Evolutionary conservation across 495 filamentous ascomycete genomes (phyloP).

Genomic region (Aspergillus kassunensis): DNA sequence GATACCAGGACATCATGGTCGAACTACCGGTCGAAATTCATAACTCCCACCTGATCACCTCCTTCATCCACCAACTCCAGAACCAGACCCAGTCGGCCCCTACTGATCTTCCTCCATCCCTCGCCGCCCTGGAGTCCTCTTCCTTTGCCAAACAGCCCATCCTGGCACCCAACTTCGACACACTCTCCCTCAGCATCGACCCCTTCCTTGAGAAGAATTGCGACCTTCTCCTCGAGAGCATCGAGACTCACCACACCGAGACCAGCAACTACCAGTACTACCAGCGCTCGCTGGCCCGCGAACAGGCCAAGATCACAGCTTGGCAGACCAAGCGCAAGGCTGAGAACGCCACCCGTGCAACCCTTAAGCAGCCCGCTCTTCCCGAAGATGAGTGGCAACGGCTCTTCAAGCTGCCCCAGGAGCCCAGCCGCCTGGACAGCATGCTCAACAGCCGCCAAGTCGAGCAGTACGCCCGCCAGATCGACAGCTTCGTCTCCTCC

Average conservation of each 20-base stretch:
- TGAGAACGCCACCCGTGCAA: conserved; percentile 79
- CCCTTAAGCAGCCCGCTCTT: conserved; percentile 82
- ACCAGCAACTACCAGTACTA: conserved; percentile 99
- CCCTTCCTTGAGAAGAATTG: conserved; percentile 99
- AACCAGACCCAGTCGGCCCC: conserved; percentile 53
- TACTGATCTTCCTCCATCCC: conserved; percentile 67
- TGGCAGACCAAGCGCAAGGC: conserved; percentile 96
- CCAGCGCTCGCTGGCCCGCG: conserved; percentile 87
- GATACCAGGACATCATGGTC: conserved; percentile 89
- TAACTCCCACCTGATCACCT: conserved; percentile 95
- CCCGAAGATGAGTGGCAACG: conserved; percentile 98
- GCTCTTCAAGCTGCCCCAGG: conserved; percentile 92
- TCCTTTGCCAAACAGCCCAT: conserved; percentile 47
- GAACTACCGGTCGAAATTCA: conserved; percentile 91
- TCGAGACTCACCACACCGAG: conserved; percentile 96
- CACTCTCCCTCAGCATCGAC: conserved; percentile 88
- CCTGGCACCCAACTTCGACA: conserved; percentile 81
- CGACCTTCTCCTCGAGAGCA: conserved; percentile 90
- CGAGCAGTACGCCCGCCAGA: conserved; percentile 95
- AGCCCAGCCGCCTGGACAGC: conserved; percentile 86
- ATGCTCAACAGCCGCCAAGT: conserved; percentile 93
- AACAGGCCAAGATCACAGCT: conserved; percentile 91
- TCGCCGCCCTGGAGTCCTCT: conserved; percentile 64
- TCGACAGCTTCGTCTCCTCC: conserved; percentile 91
- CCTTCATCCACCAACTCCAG: conserved; percentile 87